Evolutionary conservation across 495 filamentous ascomycete species (phyloP).

Genomic region (Talaromyces trachyspermus): DNA sequence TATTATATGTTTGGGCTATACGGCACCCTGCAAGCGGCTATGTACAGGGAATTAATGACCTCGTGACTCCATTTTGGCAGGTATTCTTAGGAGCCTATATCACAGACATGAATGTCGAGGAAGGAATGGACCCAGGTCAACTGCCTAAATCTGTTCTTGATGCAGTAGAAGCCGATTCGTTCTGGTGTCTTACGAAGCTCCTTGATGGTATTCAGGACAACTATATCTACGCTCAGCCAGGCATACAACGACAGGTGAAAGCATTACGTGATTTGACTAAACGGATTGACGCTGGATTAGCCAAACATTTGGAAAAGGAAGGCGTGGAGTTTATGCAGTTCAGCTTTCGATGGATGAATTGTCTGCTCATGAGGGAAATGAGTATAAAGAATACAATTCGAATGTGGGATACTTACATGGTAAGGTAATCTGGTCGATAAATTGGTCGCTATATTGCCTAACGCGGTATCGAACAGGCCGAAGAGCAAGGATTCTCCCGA

Average conservation of each 20-base stretch:
- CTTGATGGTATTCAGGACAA: slow-evolving; percentile 98
- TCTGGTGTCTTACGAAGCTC: slow-evolving; percentile 96
- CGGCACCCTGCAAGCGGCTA: slow-evolving; percentile 95
- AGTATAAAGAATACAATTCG: slow-evolving; percentile 91
- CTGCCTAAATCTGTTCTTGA: slow-evolving; percentile 85
- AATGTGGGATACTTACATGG: slow-evolving; percentile 99
- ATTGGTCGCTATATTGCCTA: neutral
- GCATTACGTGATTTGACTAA: slow-evolving; percentile 82
- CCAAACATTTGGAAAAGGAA: slow-evolving; percentile 81
- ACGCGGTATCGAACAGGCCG: slow-evolving; percentile 52
- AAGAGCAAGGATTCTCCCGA: slow-evolving; percentile 95
- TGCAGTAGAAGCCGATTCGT: slow-evolving; percentile 94
- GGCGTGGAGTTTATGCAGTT: slow-evolving; percentile 98
- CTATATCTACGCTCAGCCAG: slow-evolving; percentile 94
- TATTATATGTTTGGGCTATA: slow-evolving; percentile 96
- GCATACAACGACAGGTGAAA: slow-evolving; percentile 87
- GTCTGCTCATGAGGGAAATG: slow-evolving; percentile 93
- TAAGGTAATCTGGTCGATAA: slow-evolving; percentile 31
- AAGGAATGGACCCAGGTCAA: slow-evolving; percentile 93
- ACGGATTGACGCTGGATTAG: slow-evolving; percentile 76
- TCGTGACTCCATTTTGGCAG: slow-evolving; percentile 96
- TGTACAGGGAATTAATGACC: slow-evolving; percentile 97
- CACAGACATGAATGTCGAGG: slow-evolving; percentile 83
- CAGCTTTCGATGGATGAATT: slow-evolving; percentile 99
- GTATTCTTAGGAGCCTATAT: slow-evolving; percentile 94